Percentiles rank a stretch among this genome's conserved stretches.
Evolutionary conservation across 768 basidiomycete species (phyloP).

Genomic region (Rhizopogon vesiculosus): DNA sequence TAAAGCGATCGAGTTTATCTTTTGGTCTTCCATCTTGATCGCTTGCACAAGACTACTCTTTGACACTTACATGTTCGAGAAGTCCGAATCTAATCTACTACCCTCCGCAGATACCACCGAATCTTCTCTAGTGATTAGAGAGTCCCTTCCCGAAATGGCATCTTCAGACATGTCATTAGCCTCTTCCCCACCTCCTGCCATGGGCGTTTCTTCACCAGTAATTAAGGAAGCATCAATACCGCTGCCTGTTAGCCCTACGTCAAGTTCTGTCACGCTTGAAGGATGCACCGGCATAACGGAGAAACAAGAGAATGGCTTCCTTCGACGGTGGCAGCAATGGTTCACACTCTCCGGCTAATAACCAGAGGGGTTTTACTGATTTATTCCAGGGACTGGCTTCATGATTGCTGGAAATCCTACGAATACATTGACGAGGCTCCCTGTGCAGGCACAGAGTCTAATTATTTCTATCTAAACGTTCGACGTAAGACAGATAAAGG

Average conservation of each 20-base stretch:
- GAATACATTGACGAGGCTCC: not conserved
- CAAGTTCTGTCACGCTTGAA: not conserved
- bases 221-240: not conserved
- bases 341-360: not conserved
- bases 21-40: not conserved
- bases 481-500: not conserved
- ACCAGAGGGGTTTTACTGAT: slow-evolving; percentile 1
- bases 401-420: not conserved
- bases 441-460: not conserved
- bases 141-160: not conserved
- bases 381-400: not conserved
- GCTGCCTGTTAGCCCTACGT: not conserved
- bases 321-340: slow-evolving; percentile 4
- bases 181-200: not conserved
- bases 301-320: slow-evolving; percentile 1
- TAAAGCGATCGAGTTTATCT: not conserved
- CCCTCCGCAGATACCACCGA: not conserved
- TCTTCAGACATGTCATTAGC: not conserved
- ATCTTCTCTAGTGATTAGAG: not conserved
- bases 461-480: not conserved
- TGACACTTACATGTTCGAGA: not conserved
- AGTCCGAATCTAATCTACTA: not conserved
- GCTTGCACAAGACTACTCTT: not conserved
- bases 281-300: not conserved
- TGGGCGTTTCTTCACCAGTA: not conserved